These are phyloP conservation scores for Pseudoneurospora amorphoporcata DNA, from an alignment of 495 filamentous ascomycete species.

Conservation along the genomic window DNA sequence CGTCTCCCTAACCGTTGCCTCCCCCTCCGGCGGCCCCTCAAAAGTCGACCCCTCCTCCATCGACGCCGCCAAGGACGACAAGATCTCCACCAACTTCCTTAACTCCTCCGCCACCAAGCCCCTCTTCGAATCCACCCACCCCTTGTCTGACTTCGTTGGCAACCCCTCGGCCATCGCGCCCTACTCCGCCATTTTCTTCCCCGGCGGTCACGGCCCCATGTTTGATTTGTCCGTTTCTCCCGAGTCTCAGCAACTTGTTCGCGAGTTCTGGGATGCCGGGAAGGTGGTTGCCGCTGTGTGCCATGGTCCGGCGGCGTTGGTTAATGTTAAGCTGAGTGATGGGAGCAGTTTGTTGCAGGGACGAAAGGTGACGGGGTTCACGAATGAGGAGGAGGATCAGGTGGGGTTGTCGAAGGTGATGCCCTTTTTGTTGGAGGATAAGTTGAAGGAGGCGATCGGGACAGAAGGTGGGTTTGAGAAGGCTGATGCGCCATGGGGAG, in stretches of 20 bases:
- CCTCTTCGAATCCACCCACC: conserved; percentile 54
- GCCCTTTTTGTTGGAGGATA: conserved; percentile 57
- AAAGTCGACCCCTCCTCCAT: conserved; percentile 59
- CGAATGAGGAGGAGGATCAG: conserved; percentile 55
- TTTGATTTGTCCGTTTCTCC: conserved; percentile 50
- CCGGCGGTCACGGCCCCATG: conserved; percentile 76
- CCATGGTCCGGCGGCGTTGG: conserved; percentile 54
- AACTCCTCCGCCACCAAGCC: conserved; percentile 28
- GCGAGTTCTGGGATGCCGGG: conserved; percentile 48
- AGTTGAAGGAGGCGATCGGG: conserved; percentile 38
- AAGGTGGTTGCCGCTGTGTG: conserved; percentile 60
- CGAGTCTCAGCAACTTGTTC: conserved; percentile 44
- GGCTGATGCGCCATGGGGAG: conserved; percentile 46
- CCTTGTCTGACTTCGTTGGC: conserved; percentile 40
- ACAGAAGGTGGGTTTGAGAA: conserved; percentile 47
- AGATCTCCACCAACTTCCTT: conserved; percentile 41
- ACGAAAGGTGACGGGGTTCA: conserved; percentile 56
- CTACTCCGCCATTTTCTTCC: conserved; percentile 50
- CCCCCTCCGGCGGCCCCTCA: conserved; percentile 55
- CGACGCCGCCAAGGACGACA: conserved; percentile 48
- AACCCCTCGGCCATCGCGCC: conserved; percentile 47
- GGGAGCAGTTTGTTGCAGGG: conserved; percentile 45
- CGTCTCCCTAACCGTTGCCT: conserved; percentile 49
- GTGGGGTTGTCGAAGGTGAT: conserved; percentile 36
- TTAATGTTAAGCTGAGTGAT: conserved; percentile 40